phyloP scores from a whole-genome alignment of 805 yeast genomes.

The Ogataea trehaloabstinens region DNA sequence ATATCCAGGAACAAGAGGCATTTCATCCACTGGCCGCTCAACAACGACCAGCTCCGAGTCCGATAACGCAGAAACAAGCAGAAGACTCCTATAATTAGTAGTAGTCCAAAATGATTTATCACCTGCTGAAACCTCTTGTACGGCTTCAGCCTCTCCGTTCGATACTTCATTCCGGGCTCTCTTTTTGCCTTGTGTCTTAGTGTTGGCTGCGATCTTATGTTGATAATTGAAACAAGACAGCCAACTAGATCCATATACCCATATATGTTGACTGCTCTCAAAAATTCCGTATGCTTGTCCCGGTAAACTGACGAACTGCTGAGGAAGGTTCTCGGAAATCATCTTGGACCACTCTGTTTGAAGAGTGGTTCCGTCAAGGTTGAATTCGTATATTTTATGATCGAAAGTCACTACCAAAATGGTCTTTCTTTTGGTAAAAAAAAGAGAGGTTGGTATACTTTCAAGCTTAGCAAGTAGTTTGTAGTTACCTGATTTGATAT shows the following conservation, averaged over 20 bases:
- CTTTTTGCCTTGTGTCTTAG: constrained; percentile 28
- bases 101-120: constrained; percentile 68
- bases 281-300: constrained; percentile 78
- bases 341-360: constrained; percentile 77
- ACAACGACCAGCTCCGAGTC: constrained; percentile 62
- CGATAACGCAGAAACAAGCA: constrained; percentile 55
- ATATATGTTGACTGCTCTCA: constrained; percentile 44
- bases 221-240: constrained; percentile 68
- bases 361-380: constrained; percentile 32
- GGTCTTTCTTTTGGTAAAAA: constrained; percentile 48
- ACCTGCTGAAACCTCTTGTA: constrained; percentile 10
- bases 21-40: constrained; percentile 67
- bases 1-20: constrained; percentile 62
- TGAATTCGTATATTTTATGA: constrained; percentile 71
- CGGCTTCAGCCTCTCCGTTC: constrained; percentile 1
- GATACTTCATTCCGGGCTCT: constrained; percentile 32
- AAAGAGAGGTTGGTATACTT: constrained; percentile 57
- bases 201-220: constrained; percentile 40
- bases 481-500: constrained; percentile 29
- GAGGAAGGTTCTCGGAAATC: constrained; percentile 75
- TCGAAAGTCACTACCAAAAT: constrained; percentile 70
- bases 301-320: constrained; percentile 50
- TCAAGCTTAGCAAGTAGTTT: constrained; percentile 57
- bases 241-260: constrained; percentile 92
- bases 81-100: constrained; percentile 68